These are phyloP conservation scores for Pseudocercospora crystallina DNA, from an alignment of 2,329 filamentous ascomycete genomes.

Conservation along the genomic window DNA sequence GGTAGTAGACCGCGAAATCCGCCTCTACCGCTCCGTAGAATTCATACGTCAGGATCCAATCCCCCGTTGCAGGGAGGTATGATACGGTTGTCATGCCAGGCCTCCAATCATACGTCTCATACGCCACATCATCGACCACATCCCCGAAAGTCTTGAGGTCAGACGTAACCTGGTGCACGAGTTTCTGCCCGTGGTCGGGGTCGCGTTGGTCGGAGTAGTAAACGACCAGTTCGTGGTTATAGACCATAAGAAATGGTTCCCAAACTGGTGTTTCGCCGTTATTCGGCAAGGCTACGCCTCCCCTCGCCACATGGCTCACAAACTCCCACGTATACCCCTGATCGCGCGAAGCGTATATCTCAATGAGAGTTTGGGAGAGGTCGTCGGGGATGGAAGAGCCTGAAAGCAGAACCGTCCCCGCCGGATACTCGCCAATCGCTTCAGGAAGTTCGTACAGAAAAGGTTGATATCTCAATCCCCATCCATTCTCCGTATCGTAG, in stretches of 20 bases:
- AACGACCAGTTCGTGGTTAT: slow-evolving; percentile 60
- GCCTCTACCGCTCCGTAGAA: slow-evolving; percentile 52
- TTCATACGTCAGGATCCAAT: slow-evolving; percentile 67
- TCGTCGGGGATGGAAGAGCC: slow-evolving; percentile 61
- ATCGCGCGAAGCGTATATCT: slow-evolving; percentile 66
- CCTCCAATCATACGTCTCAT: slow-evolving; percentile 61
- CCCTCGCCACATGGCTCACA: slow-evolving; percentile 63
- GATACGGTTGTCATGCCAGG: slow-evolving; percentile 67
- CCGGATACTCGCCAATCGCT: slow-evolving; percentile 56
- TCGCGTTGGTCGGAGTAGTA: slow-evolving; percentile 74
- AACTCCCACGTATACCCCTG: slow-evolving; percentile 64
- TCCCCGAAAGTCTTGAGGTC: slow-evolving; percentile 62
- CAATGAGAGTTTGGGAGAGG: slow-evolving; percentile 64
- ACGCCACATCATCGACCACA: slow-evolving; percentile 62
- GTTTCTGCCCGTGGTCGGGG: slow-evolving; percentile 65
- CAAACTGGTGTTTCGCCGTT: slow-evolving; percentile 51
- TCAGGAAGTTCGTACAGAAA: slow-evolving; percentile 64
- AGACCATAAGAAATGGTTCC: slow-evolving; percentile 66
- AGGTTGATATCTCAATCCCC: slow-evolving; percentile 69
- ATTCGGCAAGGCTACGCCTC: slow-evolving; percentile 43
- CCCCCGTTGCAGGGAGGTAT: slow-evolving; percentile 54
- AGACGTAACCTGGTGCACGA: slow-evolving; percentile 62
- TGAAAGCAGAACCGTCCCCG: slow-evolving; percentile 63
- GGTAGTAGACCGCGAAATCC: slow-evolving; percentile 55
- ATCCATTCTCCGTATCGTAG: slow-evolving; percentile 62